Evolutionary conservation across 2,329 filamentous ascomycete genomes (phyloP), one percentile per base, ranked within the genome.

Genomic region (Lachnellula suecica): DNA sequence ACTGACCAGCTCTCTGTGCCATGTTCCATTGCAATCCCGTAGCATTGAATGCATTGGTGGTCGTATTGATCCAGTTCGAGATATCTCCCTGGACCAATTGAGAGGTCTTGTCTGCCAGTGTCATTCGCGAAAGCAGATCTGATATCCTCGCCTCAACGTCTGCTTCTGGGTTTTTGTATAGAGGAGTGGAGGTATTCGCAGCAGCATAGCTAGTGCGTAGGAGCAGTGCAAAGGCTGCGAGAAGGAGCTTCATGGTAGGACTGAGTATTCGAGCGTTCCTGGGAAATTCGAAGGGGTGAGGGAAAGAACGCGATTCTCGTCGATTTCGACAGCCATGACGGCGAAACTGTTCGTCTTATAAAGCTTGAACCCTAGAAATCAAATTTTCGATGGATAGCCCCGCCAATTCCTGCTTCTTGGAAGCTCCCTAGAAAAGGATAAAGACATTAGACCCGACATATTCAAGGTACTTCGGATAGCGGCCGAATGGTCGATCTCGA

Each of bases 61-160:
- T 84, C n/a, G 77, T 76, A 65, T 90, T 83, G 67, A 91, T 79
- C 82, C 86, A 91, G 65, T 89, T 89, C 5, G 79, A 77, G 54
- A 91, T 77, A 63, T 91, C 88, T 44, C 87, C 83, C 65, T 87
- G 84, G 24, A 86, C 75, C 59, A 87, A 73, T 66, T 91, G 88
- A 1, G 84, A 78, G 41, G 82, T 79, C 71, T 91, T 91, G 54
- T 91, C 88, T 63, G 87, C 77, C 49, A 89, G 79, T 0, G 84
- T 89, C 88, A 91, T 91, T 22, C 84, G 80, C 11, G 79, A 79
- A 47, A 91, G 70, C 4, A 91, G 76, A 66, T 91, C 87, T 9
- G 79, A 68, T 10, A 91, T 79, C 53, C 88, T 77, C 45, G 79
- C 79, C 47, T 88, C 82, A 13, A 89, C 73, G 7, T 81, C 71